These are phyloP conservation scores for Shiraia sp. DNA, from an alignment of 2,329 filamentous ascomycete species.

Conservation along the genomic window DNA sequence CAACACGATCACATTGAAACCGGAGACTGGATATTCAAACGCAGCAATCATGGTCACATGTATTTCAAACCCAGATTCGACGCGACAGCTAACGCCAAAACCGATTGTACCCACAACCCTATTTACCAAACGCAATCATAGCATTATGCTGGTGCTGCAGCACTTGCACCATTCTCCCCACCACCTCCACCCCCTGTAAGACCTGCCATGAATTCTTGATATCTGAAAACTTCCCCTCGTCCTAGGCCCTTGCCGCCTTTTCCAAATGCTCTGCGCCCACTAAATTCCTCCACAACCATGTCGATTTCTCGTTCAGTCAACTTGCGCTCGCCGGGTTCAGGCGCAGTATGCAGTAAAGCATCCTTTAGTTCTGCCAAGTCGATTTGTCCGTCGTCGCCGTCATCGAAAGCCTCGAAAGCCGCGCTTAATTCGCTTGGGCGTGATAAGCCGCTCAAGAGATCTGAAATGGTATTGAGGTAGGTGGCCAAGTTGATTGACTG, in stretches of 20 bases:
- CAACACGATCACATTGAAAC: constrained; percentile 38
- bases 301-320: constrained; percentile 69
- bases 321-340: constrained; percentile 57
- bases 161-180: constrained; percentile 23
- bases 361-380: constrained; percentile 81
- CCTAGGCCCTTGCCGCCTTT: constrained; percentile 56
- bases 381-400: constrained; percentile 91
- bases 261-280: constrained; percentile 79
- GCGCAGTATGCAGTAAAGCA: constrained; percentile 78
- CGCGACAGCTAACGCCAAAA: too few relatives aligned
- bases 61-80: too few relatives aligned
- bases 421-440: constrained; percentile 79
- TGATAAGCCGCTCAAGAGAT: constrained; percentile 73
- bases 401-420: constrained; percentile 93
- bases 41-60: too few relatives aligned
- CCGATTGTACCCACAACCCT: too few relatives aligned
- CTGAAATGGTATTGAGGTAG: constrained; percentile 82
- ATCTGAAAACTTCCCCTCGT: constrained; percentile 87
- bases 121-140: too few relatives aligned
- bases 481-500: constrained; percentile 79
- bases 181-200: constrained; percentile 45
- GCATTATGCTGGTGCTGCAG: constrained; percentile 14
- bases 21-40: background rate
- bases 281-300: constrained; percentile 84
- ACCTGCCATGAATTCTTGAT: constrained; percentile 81